Base-by-base conservation (phyloP, 495 filamentous ascomycete species). In the Endocarpon pusillum region DNA sequence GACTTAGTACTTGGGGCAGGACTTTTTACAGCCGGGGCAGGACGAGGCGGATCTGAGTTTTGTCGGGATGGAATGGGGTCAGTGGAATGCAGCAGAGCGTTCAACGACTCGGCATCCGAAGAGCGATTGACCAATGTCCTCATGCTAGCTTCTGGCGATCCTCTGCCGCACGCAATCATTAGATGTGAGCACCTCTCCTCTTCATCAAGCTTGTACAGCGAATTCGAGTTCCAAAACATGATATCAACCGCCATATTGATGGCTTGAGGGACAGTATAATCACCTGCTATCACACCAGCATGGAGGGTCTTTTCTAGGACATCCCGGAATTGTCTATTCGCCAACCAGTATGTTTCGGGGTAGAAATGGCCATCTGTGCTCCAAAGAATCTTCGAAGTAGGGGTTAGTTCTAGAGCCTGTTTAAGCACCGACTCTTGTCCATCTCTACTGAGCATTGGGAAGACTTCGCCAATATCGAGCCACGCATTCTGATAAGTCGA, bases 311-410 rank as follows among this genome's bases (percentile, higher is more conserved):
- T 41, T 4, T 79, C 68, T 21, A 91, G 55, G 6, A 68, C 78
- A 36, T 83, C 74, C 16, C 84, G 69, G 40, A 86, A 75, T 51
- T 94, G 84, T 34, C 63, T 62, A 34, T 78, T 75, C 11, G 82
- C 80, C 22, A 89, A 58, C 47, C 80, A 69, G 48, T 74, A 94
- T 1, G 78, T 82, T 51, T 94, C 85, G 0, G 85, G 79, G 40
- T 82, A 82, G 48, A 67, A 79, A 46, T 85, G 78, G 0, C 81
- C 84, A 52, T 91, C 83, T 0, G 78, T 84, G 39, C 80, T 85
- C 75, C 82, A 94, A 1, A 87, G 46, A 2, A 94, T 54, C 51
- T 89, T 89, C 38, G 68, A 73, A 18, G 64, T 69, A 0, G 85
- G 85, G 24, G 73, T 73, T 0, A 89, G 49, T 47, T 92, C 84